Conservation (phyloP, 108 stramenopile genomes). For the Cyclotella cryptica region DNA sequence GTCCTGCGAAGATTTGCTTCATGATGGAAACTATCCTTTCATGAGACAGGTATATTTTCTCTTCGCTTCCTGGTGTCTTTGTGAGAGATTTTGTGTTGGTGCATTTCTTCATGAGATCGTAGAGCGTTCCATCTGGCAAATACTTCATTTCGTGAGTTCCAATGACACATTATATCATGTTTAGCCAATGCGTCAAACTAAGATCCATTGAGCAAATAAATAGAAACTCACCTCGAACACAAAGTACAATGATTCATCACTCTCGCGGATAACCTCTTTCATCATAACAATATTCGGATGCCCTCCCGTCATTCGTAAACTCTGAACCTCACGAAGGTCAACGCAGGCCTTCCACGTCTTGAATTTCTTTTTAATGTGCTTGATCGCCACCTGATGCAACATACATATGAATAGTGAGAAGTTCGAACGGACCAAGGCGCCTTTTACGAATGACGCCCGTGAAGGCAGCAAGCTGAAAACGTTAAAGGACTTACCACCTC, state of each 20-base stretch:
- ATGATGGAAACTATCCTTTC: slow-evolving; percentile 76
- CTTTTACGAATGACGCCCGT: neutral
- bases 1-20: slow-evolving; percentile 87
- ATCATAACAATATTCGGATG: slow-evolving; percentile 78
- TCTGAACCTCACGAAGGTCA: slow-evolving; percentile 89
- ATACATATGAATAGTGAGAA: neutral
- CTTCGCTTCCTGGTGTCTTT: slow-evolving; percentile 19
- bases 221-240: slow-evolving; percentile 82
- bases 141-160: slow-evolving; percentile 31
- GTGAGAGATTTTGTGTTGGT: slow-evolving; percentile 17
- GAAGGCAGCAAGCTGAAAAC: neutral
- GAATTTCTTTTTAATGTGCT: slow-evolving; percentile 70
- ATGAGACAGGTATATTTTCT: slow-evolving; percentile 14
- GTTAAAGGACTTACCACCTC: slow-evolving; percentile 61
- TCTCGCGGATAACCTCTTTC: slow-evolving; percentile 92
- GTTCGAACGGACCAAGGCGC: neutral
- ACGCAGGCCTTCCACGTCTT: slow-evolving; percentile 89
- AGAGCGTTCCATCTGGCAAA: slow-evolving; percentile 93
- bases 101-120: slow-evolving; percentile 77
- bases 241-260: slow-evolving; percentile 85
- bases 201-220: neutral
- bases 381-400: slow-evolving; percentile 66
- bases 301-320: slow-evolving; percentile 62
- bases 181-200: neutral
- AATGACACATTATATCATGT: neutral